Evolutionary conservation across 768 basidiomycete species (phyloP), one percentile per base, ranked within the genome.

Genomic region (Agrocybe praecox): DNA sequence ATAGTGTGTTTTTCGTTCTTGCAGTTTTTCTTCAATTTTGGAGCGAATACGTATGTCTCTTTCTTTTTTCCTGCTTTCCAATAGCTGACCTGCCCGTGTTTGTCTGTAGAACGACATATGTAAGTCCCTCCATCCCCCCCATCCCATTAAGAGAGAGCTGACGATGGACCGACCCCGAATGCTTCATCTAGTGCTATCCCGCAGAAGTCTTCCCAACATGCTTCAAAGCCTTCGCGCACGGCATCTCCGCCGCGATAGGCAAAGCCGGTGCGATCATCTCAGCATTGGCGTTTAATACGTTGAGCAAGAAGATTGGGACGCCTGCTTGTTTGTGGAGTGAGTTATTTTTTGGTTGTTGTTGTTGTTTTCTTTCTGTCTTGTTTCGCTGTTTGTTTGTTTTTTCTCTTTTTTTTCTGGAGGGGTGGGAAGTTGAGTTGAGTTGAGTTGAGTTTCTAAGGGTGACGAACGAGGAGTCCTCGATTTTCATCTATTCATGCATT

Each of bases 1-100:
- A 81, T 92, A 58, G 86, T 88, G 55, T 81, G 80, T 73, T 92
- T 92, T 66, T 78, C 89, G 0, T 71, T 92, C 62, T 73, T 90
- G 21, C 88, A 89, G 76, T 89, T 90, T 76, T 89, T 90, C 78
- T 90, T 90, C 78, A 90, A 91, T 74, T 92, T 90, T 63, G 89
- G 90, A 19, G 86, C 88, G 2, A 90, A 90, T 65, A 74, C 83
- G 80, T 86, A 65, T 60, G 83, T 58, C 7, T 71, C 18, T 24
- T 29, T 9, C 5, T 29, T 29, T 29, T 22, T 21, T 56, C 47
- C 10, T n/a, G 45, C 26, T 12, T 50, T 19, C 3, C 15, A 29
- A 17, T 53, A 18, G 21, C 24, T 53, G 15, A 36, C 57, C 45
- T 43, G 29, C 10, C 46, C 14, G 11, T 21, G 29, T 10, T 17